These are phyloP conservation scores for Phytophthora boehmeriae DNA, from an alignment of 352 stramenopile genomes.

Conservation along the genomic window DNA sequence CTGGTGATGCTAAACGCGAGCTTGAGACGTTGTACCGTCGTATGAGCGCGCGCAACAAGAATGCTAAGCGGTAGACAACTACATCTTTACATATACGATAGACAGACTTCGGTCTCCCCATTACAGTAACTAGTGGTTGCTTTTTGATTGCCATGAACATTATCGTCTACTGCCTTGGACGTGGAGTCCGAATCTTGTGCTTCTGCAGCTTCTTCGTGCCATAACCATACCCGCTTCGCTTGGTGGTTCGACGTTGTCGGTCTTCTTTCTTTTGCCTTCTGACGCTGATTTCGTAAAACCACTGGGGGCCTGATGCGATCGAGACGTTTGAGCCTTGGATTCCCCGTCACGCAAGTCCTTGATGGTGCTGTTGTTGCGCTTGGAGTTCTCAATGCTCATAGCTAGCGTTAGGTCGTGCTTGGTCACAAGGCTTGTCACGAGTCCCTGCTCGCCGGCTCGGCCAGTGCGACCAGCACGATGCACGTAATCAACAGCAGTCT, in stretches of 20 bases:
- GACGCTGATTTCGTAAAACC: neutral
- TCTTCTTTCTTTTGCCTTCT: constrained; percentile 18
- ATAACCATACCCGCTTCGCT: constrained; percentile 29
- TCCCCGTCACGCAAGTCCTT: constrained; percentile 51
- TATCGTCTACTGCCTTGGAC: constrained; percentile 17
- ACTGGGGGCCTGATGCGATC: constrained; percentile 1
- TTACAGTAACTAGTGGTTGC: constrained; percentile 7
- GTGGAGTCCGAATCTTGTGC: constrained; percentile 57
- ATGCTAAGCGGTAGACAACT: constrained; percentile 41
- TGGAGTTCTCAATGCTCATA: constrained; percentile 70
- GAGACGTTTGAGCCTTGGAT: neutral
- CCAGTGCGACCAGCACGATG: constrained; percentile 88
- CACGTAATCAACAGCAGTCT: constrained; percentile 93
- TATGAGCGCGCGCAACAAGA: constrained; percentile 42
- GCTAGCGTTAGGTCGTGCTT: constrained; percentile 72
- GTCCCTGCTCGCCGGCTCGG: constrained; percentile 56
- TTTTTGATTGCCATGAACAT: constrained; percentile 17
- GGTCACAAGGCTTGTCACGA: constrained; percentile 80
- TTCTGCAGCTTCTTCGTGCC: constrained; percentile 66
- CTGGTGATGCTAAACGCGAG: constrained; percentile 95
- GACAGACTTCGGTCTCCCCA: constrained; percentile 27
- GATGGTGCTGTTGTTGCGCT: constrained; percentile 57
- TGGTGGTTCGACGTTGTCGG: constrained; percentile 14
- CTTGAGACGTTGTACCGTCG: constrained; percentile 90
- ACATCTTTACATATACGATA: constrained; percentile 30